Percentiles rank a stretch among this genome's conserved stretches.
Evolutionary conservation across 2,329 filamentous ascomycete genomes (phyloP).

Genomic region (Rachicladosporium sp.): DNA sequence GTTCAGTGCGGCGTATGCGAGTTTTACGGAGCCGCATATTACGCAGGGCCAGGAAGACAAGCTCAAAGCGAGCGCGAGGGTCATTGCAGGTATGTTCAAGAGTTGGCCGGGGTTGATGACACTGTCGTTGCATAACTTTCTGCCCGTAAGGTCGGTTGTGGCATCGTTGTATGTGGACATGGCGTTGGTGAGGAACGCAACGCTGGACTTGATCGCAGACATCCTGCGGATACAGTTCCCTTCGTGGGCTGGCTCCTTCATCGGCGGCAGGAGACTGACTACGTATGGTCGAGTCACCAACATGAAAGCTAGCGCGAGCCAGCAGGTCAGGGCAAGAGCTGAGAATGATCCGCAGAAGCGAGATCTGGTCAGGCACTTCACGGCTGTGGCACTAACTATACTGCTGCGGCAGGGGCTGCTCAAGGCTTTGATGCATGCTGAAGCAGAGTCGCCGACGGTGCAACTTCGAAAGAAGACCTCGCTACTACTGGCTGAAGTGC

Average conservation of each 20-base stretch:
- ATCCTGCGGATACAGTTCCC: slow-evolving; percentile 81
- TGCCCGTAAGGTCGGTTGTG: slow-evolving; percentile 71
- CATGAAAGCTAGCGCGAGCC: slow-evolving; percentile 48
- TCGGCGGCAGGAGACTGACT: slow-evolving; percentile 82
- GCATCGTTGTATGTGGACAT: slow-evolving; percentile 49
- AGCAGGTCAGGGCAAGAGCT: slow-evolving; percentile 41
- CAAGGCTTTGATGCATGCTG: slow-evolving; percentile 43
- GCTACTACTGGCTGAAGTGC: slow-evolving; percentile 75
- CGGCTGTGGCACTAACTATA: slow-evolving; percentile 71
- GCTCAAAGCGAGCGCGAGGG: slow-evolving; percentile 77
- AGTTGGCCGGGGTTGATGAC: slow-evolving; percentile 89
- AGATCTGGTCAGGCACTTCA: slow-evolving; percentile 89
- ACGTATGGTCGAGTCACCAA: slow-evolving; percentile 93
- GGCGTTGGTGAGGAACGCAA: slow-evolving; percentile 53
- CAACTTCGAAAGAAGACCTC: slow-evolving; percentile 78
- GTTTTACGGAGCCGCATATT: slow-evolving; percentile 71
- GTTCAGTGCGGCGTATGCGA: slow-evolving; percentile 72
- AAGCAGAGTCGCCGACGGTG: slow-evolving; percentile 54
- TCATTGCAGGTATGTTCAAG: slow-evolving; percentile 82
- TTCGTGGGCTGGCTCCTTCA: slow-evolving; percentile 88
- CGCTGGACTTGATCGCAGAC: slow-evolving; percentile 78
- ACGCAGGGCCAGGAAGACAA: slow-evolving; percentile 46
- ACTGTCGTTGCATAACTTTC: slow-evolving; percentile 76
- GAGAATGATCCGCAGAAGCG: slow-evolving; percentile 53
- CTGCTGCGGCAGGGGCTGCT: slow-evolving; percentile 68